A percentile compares a stretch with the other conserved stretches of the same genome.
Evolutionary conservation across 2,329 filamentous ascomycete species (phyloP).

Genomic region (Fusarium robinianum): DNA sequence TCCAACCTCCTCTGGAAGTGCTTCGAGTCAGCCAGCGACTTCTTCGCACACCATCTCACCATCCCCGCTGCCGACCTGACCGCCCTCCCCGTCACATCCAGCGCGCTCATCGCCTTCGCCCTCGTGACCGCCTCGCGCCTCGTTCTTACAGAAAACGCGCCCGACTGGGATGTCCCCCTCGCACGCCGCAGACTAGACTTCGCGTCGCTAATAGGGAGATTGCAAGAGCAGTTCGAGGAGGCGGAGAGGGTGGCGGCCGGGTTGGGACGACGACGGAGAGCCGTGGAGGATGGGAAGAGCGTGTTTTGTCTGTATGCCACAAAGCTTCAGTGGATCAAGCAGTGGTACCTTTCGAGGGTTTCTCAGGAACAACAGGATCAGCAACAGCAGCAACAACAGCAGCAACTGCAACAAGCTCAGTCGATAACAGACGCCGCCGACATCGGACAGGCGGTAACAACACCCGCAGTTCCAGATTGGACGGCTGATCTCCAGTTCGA

Average conservation of each 20-base stretch:
- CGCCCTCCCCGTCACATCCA: conserved; percentile 39
- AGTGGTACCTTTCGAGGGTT: conserved; percentile 43
- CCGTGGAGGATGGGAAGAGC: conserved; percentile 40
- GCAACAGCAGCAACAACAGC: conserved; percentile 5
- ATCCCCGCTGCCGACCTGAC: conserved; percentile 35
- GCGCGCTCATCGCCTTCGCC: conserved; percentile 38
- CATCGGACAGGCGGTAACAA: no score
- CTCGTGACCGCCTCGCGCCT: conserved; percentile 44
- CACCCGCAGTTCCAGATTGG: conserved; percentile 28
- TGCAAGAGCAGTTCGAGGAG: conserved; percentile 41
- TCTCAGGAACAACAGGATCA: conserved; percentile 22
- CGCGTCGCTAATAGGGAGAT: conserved; percentile 28
- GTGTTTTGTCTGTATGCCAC: conserved; percentile 41
- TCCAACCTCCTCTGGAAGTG: conserved; percentile 46
- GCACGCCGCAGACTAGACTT: conserved; percentile 44
- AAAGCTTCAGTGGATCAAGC: conserved; percentile 46
- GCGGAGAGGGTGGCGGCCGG: conserved; percentile 36
- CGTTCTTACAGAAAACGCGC: conserved; percentile 40
- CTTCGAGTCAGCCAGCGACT: conserved; percentile 36
- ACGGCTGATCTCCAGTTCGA: conserved; percentile 35
- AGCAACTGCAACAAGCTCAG: conserved; percentile 6
- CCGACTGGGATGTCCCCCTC: conserved; percentile 44
- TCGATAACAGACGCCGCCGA: no score
- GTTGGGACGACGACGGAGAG: conserved; percentile 30
- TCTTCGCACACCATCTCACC: conserved; percentile 34